These are phyloP conservation scores for Linnemannia zychae DNA, from an alignment of 192 early-diverging fungal species.

Conservation along the genomic window DNA sequence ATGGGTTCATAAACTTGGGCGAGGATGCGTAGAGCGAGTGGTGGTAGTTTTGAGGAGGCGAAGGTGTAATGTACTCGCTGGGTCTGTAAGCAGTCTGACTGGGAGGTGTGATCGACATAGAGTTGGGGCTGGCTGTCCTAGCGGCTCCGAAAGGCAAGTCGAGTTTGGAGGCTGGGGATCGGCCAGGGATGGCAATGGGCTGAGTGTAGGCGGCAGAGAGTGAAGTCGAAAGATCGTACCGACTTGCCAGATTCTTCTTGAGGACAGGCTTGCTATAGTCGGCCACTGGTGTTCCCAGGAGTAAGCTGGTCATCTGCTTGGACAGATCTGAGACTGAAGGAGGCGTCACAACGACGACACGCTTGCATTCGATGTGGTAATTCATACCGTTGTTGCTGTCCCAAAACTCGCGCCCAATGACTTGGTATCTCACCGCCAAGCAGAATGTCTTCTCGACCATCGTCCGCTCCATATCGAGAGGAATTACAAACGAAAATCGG, in stretches of 20 bases:
- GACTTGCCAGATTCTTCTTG: constrained; percentile 40
- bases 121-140: neutral
- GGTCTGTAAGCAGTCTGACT: constrained; percentile 44
- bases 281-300: constrained; percentile 29
- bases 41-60: constrained; percentile 22
- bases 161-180: constrained; percentile 2
- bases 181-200: constrained; percentile 20
- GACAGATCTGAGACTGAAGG: constrained; percentile 27
- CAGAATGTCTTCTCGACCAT: constrained; percentile 58
- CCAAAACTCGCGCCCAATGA: constrained; percentile 84
- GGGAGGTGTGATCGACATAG: neutral
- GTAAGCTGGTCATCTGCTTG: constrained; percentile 44
- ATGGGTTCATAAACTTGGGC: constrained; percentile 41
- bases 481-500: constrained; percentile 79
- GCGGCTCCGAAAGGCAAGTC: neutral
- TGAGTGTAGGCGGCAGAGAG: constrained; percentile 52
- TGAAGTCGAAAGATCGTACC: constrained; percentile 58
- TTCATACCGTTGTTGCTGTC: constrained; percentile 96
- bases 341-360: constrained; percentile 27
- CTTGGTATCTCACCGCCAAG: constrained; percentile 79
- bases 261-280: constrained; percentile 50
- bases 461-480: constrained; percentile 54
- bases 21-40: constrained; percentile 49
- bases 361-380: constrained; percentile 74
- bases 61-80: constrained; percentile 41